These are phyloP conservation scores for Salvia hispanica DNA, from an alignment of 257 asterid species.

Conservation along the genomic window DNA sequence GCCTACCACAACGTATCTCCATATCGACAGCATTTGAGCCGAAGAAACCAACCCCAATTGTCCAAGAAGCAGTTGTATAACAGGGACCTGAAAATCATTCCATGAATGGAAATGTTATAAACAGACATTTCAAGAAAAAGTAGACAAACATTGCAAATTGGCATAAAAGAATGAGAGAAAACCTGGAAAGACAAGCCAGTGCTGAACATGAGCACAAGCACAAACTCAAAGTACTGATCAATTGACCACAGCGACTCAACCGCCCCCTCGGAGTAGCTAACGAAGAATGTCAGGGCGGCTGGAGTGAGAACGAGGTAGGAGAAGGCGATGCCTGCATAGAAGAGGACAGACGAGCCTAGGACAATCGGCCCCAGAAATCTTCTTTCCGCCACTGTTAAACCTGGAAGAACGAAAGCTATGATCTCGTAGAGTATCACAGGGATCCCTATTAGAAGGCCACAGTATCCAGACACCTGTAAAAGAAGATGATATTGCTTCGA, in stretches of 20 bases:
- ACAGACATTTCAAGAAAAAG: too few species aligned
- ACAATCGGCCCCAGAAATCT: slow-evolving; percentile 95
- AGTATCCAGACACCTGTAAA: slow-evolving; percentile 91
- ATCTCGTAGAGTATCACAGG: slow-evolving; percentile 91
- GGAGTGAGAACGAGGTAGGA: slow-evolving; percentile 95
- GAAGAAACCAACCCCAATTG: slow-evolving; percentile 92
- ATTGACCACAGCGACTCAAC: slow-evolving; percentile 99
- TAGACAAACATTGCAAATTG: too few species aligned
- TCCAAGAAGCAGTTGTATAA: slow-evolving; percentile 91
- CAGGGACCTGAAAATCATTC: slow-evolving; percentile 72
- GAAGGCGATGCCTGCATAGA: slow-evolving; percentile 83
- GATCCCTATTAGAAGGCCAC: slow-evolving; percentile 91
- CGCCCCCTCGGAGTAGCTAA: slow-evolving; percentile 91
- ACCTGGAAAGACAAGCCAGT: slow-evolving; percentile 99
- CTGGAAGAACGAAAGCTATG: slow-evolving; percentile 94
- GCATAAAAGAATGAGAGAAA: slow-evolving; percentile 20
- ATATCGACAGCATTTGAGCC: slow-evolving; percentile 88
- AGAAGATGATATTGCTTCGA: slow-evolving; percentile 4
- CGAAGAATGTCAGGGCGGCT: slow-evolving; percentile 94
- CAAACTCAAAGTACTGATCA: slow-evolving; percentile 97
- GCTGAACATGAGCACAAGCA: slow-evolving; percentile 97
- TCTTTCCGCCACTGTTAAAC: slow-evolving; percentile 83
- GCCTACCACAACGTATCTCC: slow-evolving; percentile 99
- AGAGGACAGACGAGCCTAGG: slow-evolving; percentile 89
- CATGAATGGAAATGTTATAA: too few species aligned